These are phyloP conservation scores for Scedosporium minutisporum DNA, from an alignment of 2,329 filamentous ascomycete species.

Conservation along the genomic window DNA sequence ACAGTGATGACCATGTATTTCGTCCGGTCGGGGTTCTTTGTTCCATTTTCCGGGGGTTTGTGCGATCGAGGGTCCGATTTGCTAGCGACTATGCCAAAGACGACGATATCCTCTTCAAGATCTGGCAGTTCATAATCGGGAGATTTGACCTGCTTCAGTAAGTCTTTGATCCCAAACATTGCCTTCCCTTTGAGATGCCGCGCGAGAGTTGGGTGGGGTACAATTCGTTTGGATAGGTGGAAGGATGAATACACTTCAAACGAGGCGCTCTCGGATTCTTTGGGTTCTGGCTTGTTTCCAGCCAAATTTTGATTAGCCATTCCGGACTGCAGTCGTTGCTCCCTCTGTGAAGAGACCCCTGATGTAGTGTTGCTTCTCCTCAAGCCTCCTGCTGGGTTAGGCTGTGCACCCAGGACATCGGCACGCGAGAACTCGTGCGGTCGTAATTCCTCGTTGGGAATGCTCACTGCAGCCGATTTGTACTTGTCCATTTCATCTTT, in stretches of 20 bases:
- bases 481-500: conserved; percentile 49
- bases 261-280: conserved; percentile 40
- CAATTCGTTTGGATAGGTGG: conserved; percentile 72
- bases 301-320: conserved; percentile 7
- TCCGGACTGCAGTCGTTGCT: conserved; percentile 7
- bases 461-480: conserved; percentile 46
- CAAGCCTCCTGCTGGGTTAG: conserved; percentile 33
- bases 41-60: conserved; percentile 34
- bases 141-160: conserved; percentile 71
- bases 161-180: conserved; percentile 65
- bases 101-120: conserved; percentile 77
- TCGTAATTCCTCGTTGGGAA: conserved; percentile 38
- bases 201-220: conserved; percentile 72
- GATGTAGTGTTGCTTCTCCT: conserved; percentile 5
- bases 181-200: conserved; percentile 72
- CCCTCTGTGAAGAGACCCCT: not conserved
- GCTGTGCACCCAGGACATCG: conserved; percentile 41
- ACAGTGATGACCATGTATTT: conserved; percentile 92
- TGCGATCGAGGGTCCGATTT: conserved; percentile 72
- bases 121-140: conserved; percentile 75
- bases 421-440: conserved; percentile 51
- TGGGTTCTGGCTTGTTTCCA: conserved; percentile 21
- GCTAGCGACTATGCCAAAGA: conserved; percentile 77
- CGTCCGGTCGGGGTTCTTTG: conserved; percentile 47
- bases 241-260: conserved; percentile 83